Evolutionary conservation across 768 basidiomycete species (phyloP), one percentile per base, ranked within the genome.

Genomic region (Lyophyllum semitale): DNA sequence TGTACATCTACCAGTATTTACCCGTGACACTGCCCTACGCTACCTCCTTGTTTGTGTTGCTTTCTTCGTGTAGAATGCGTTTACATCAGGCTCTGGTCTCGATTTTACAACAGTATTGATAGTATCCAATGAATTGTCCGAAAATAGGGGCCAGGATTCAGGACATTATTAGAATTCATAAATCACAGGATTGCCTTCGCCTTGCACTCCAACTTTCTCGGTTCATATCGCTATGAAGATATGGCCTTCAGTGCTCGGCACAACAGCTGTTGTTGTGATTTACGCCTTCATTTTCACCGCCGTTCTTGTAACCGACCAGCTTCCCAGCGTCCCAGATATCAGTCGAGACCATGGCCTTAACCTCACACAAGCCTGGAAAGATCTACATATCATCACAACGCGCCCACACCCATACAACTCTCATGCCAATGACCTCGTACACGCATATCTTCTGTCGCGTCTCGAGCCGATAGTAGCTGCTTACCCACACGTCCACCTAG

Each of bases 331-430:
- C 15, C 50, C 57, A 15, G 30, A 40, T 23, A 27, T 48, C 30
- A 15, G 23, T 32, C 45, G 46, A 32, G 58, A 42, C 37, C 43
- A 29, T 27, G 59, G 55, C 37, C 56, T 61, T 45, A 58, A 62
- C 23, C 23, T 64, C 44, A 30, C 54, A 11, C 51, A 51, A 42
- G 57, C 62, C 9, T 59, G 59, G 42, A 49, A 60, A n/a, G 62
- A 63, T 41, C 46, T 63, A 18, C 59, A 63, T 9, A 5, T 45
- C 22, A 84, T 93, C 56, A 78, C 91, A 5, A 72, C 78, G 6
- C 78, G 78, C 25, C 92, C 91, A 0, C 91, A 89, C 68, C 84
- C 91, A 0, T 91, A 84, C 71, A 85, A 88, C 63, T 90, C 89
- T 1, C 88, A 85, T 70, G 80, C 84, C 17, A 94, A 93, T 63